Evolutionary conservation across 768 basidiomycete genomes (phyloP), one percentile per base, ranked within the genome.

Genomic region (Mycena filopes): DNA sequence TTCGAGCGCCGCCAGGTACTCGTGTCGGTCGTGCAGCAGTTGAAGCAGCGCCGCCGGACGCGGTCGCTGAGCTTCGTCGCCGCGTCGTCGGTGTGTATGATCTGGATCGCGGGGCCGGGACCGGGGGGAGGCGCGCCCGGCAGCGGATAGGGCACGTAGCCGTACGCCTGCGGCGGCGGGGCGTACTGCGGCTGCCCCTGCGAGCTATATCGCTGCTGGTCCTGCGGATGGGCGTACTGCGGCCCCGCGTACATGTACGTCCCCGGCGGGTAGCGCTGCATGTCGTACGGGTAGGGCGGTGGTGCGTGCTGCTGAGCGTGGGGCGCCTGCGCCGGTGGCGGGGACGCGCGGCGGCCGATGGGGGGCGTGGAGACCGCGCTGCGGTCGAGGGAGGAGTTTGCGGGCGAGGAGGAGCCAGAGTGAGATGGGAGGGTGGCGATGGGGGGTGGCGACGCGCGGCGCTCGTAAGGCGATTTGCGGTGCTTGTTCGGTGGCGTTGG

Each of bases 11-110:
- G 78, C 92, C 92, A 94, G 26, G 92, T 93, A 53, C 89, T 89
- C 33, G 93, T 93, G 67, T 94, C 92, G 16, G 92, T 93, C 26
- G 92, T 93, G 74, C 89, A 89, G 76, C 92, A 94, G 74, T 94
- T 94, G 84, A 90, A 93, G 76, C 92, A 94, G 49, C 91, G 80
- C 40, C 92, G 78, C 28, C 92, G 84, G 51, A 94, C 89, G 42
- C 91, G 84, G 73, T 93, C 90, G 72, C 87, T 89, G 60, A 93
- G 81, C 77, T 94, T 94, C 1, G 91, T 93, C 1, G 91, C 85
- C 0, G 92, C 92, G 69, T 94, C 92, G 75, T 92, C 90, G 0
- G 92, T 93, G 77, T 89, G 81, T 15, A 82, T 75, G 56, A 82
- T 77, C 53, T 58, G 64, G 7, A 69, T 51, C 7, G 33, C 55